Conservation (phyloP, 106 monocot genomes). For the Dioscorea alata region DNA sequence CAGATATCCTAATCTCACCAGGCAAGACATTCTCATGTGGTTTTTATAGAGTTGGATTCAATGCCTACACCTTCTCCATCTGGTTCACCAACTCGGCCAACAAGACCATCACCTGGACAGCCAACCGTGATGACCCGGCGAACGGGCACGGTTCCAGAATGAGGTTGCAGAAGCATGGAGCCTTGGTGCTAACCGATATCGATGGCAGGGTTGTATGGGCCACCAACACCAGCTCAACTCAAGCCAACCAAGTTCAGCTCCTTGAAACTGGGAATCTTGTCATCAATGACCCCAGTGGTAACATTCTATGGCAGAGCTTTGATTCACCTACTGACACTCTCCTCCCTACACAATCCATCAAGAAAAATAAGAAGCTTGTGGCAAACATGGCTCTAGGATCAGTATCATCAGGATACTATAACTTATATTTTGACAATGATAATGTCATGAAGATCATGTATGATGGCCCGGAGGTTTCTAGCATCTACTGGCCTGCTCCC, state of each 20-base stretch:
- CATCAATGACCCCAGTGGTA: conserved; percentile 8
- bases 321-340: conserved; percentile 44
- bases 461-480: conserved; percentile 34
- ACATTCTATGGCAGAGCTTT: conserved; percentile 37
- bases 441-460: conserved; percentile 20
- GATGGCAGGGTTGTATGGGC: conserved; percentile 28
- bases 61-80: conserved; percentile 38
- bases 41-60: conserved; percentile 32
- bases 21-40: conserved; percentile 29
- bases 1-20: conserved; percentile 22
- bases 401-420: conserved; percentile 24
- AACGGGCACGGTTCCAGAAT: conserved; percentile 24
- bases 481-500: conserved; percentile 45
- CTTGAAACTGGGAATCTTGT: conserved; percentile 52
- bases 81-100: conserved; percentile 35
- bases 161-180: conserved; percentile 12
- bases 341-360: conserved; percentile 32
- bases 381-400: neutral
- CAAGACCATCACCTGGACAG: conserved; percentile 31
- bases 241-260: conserved; percentile 17
- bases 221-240: conserved; percentile 21
- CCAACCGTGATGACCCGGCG: conserved; percentile 40
- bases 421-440: conserved; percentile 17
- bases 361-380: conserved; percentile 19
- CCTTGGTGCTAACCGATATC: conserved; percentile 14